A percentile compares a stretch with the other conserved stretches of the same genome.
Conservation (phyloP, 306 rosid genomes). For the Sicyos baderoa region DNA sequence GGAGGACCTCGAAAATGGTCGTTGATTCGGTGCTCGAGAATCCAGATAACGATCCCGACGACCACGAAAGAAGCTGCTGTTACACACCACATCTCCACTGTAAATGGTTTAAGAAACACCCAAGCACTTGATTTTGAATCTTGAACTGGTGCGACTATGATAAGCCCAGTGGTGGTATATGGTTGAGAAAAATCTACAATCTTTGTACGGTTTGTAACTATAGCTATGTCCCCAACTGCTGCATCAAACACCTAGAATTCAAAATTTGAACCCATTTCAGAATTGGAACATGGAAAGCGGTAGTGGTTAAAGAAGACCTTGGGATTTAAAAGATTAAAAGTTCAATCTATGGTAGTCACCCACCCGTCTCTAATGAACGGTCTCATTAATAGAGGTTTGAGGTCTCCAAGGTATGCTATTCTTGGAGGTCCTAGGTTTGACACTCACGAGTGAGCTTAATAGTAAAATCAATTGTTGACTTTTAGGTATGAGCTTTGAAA, state of each 20-base stretch:
- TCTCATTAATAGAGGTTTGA: too few relatives aligned
- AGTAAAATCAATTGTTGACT: too few relatives aligned
- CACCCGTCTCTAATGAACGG: too few relatives aligned
- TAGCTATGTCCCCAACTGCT: constrained; percentile 84
- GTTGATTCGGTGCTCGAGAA: constrained; percentile 85
- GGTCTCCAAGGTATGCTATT: too few relatives aligned
- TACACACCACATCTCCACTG: constrained; percentile 78
- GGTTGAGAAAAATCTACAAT: constrained; percentile 92
- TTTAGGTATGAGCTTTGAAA: too few relatives aligned
- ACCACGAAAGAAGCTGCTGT: constrained; percentile 61
- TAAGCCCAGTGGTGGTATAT: constrained; percentile 63
- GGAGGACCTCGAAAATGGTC: constrained; percentile 91
- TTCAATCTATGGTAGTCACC: too few relatives aligned
- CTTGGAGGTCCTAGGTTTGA: too few relatives aligned
- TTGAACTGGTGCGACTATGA: constrained; percentile 68
- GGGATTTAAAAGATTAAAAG: too few relatives aligned
- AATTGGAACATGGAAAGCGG: too few relatives aligned
- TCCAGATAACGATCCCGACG: constrained; percentile 74
- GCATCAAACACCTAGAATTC: constrained; percentile 70
- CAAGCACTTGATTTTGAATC: constrained; percentile 62
- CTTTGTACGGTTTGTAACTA: constrained; percentile 75
- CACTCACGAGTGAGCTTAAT: too few relatives aligned
- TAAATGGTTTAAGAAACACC: constrained; percentile 84
- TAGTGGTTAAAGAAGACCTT: too few relatives aligned
- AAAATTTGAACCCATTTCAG: neutral